Conservation (phyloP, 2,329 filamentous ascomycete species). For the Teratosphaeria viscida region DNA sequence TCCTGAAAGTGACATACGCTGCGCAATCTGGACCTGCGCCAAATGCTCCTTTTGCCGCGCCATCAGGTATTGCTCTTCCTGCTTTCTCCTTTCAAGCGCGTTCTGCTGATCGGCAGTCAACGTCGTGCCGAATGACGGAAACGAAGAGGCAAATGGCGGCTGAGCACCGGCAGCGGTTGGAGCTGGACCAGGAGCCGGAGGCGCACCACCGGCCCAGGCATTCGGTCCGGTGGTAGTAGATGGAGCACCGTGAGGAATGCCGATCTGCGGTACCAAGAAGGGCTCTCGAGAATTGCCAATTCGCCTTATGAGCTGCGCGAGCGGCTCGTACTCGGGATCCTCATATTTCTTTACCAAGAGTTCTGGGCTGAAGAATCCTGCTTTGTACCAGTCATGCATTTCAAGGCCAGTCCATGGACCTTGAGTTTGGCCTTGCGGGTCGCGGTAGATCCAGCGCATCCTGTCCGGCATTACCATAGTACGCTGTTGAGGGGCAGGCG, state of each 20-base stretch:
- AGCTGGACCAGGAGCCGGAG: constrained; percentile 5
- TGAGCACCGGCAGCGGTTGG: constrained; percentile 37
- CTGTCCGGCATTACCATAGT: constrained; percentile 99
- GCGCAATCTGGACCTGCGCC: constrained; percentile 71
- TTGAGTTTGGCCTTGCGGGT: constrained; percentile 84
- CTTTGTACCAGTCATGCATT: constrained; percentile 99
- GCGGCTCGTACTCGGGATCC: constrained; percentile 84
- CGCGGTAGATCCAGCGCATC: constrained; percentile 97
- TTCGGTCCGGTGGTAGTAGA: constrained; percentile 39
- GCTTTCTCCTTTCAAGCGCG: constrained; percentile 87
- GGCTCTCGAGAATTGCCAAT: constrained; percentile 97
- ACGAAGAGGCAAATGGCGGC: constrained; percentile 83
- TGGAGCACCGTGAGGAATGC: constrained; percentile 71
- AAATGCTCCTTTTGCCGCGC: constrained; percentile 91
- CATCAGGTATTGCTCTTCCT: constrained; percentile 96
- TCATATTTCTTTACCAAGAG: constrained; percentile 91
- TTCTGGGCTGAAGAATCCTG: constrained; percentile 92
- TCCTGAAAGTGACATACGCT: constrained; percentile 53
- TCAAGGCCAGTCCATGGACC: constrained; percentile 93
- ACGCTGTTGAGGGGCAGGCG: constrained; percentile 59
- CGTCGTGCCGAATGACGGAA: constrained; percentile 93
- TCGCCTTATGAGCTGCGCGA: constrained; percentile 85
- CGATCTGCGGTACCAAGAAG: constrained; percentile 94
- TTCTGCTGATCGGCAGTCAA: constrained; percentile 97
- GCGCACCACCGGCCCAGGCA: constrained; percentile 29